phyloP scores from a whole-genome alignment of 2,329 filamentous ascomycete species.

The Colletotrichum noveboracense region DNA sequence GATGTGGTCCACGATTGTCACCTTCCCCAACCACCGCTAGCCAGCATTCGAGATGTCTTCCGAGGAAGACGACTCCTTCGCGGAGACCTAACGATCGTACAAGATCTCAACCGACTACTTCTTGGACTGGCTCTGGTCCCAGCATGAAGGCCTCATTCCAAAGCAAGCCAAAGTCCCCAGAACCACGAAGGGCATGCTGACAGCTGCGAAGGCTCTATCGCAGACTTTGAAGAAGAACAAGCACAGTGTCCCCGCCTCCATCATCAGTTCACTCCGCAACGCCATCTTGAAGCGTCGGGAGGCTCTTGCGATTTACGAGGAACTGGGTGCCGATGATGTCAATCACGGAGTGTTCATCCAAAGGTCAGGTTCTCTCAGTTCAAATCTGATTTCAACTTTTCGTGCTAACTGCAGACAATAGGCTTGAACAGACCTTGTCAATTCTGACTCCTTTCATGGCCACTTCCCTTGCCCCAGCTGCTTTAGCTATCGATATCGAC shows the following conservation, averaged over 20 bases:
- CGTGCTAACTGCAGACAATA: accelerated
- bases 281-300: neutral
- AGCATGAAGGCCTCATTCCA: neutral
- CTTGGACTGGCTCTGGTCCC: neutral
- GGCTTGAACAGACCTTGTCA: neutral
- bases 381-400: neutral
- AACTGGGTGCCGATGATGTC: neutral
- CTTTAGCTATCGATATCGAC: accelerated
- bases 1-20: accelerated
- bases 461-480: neutral
- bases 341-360: neutral
- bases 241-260: neutral
- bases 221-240: neutral
- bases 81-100: neutral
- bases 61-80: accelerated
- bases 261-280: neutral
- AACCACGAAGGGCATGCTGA: neutral
- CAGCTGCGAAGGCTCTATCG: accelerated
- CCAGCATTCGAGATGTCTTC: neutral
- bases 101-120: neutral
- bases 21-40: accelerated
- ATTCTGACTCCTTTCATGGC: neutral
- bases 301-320: neutral
- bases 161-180: neutral
- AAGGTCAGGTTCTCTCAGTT: neutral